A percentile compares a stretch with the other conserved stretches of the same genome.
These are phyloP conservation scores for Polychytrium aggregatum DNA, from an alignment of 192 early-diverging fungal genomes.

Conservation along the genomic window DNA sequence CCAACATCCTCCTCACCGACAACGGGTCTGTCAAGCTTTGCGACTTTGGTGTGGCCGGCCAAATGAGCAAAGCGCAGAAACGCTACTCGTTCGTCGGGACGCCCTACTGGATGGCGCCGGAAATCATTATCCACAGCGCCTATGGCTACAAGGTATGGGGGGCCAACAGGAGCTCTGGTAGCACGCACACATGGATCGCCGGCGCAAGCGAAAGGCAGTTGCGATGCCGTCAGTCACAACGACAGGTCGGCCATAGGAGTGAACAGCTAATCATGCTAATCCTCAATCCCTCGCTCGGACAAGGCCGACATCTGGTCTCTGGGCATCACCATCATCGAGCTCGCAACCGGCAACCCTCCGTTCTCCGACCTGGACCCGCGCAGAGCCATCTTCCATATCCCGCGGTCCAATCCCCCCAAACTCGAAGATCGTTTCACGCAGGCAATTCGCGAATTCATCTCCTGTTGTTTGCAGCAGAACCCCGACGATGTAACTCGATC, in stretches of 20 bases:
- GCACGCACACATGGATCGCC: background rate
- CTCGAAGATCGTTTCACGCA: constrained; percentile 70
- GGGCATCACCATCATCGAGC: constrained; percentile 95
- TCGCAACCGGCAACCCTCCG: constrained; percentile 91
- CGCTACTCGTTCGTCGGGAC: constrained; percentile 89
- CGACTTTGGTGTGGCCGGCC: constrained; percentile 53
- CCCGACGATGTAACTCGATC: constrained; percentile 54
- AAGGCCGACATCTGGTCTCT: constrained; percentile 99
- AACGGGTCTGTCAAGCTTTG: constrained; percentile 40
- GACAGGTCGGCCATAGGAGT: no score
- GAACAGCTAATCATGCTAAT: background rate
- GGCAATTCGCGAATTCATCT: constrained; percentile 81
- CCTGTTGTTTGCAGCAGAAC: constrained; percentile 72
- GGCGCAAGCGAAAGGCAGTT: background rate
- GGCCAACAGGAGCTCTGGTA: no score
- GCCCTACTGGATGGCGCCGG: constrained; percentile 55
- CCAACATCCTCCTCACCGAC: constrained; percentile 48
- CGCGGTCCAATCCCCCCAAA: constrained; percentile 65
- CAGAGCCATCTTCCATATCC: constrained; percentile 79
- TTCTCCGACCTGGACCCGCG: constrained; percentile 83
- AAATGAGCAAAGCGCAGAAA: constrained; percentile 26
- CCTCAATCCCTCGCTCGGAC: background rate
- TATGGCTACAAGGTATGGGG: constrained; percentile 78
- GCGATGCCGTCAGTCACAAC: no score
- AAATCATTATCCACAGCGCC: constrained; percentile 35